Evolutionary conservation across 2,329 filamentous ascomycete species (phyloP).

Genomic region (Aspergillus spinulosporus): DNA sequence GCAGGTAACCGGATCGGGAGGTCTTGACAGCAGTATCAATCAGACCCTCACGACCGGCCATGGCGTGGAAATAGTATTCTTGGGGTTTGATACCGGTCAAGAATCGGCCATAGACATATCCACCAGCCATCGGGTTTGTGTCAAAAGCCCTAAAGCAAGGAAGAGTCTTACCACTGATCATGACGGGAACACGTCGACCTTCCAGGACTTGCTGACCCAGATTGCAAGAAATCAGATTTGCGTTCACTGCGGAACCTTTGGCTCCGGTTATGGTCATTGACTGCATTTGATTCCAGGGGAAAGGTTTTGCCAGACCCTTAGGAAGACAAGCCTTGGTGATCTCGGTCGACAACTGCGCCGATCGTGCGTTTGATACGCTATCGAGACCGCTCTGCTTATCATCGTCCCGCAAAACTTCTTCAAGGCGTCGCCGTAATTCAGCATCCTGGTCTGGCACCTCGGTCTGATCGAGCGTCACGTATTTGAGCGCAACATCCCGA

Average conservation of each 20-base stretch:
- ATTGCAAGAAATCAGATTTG: slow-evolving; percentile 96
- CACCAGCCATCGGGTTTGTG: slow-evolving; percentile 82
- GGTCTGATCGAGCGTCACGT: slow-evolving; percentile 75
- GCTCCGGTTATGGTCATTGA: slow-evolving; percentile 96
- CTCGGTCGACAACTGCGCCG: slow-evolving; percentile 69
- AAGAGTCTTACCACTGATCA: slow-evolving; percentile 96
- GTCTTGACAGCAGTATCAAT: slow-evolving; percentile 99
- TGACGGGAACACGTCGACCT: slow-evolving; percentile 88
- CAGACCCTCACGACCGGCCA: slow-evolving; percentile 96
- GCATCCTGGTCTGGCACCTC: slow-evolving; percentile 64
- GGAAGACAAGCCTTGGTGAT: slow-evolving; percentile 82
- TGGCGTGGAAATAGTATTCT: slow-evolving; percentile 99
- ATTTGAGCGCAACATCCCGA: slow-evolving; percentile 76
- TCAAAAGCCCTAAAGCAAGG: slow-evolving; percentile 94
- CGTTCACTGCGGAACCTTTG: slow-evolving; percentile 90
- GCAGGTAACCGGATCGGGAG: slow-evolving; percentile 91
- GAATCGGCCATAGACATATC: slow-evolving; percentile 94
- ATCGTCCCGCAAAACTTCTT: slow-evolving; percentile 88
- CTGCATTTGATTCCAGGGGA: slow-evolving; percentile 98
- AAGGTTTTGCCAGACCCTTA: slow-evolving; percentile 79
- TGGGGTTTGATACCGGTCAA: slow-evolving; percentile 96
- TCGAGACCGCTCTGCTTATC: slow-evolving; percentile 89
- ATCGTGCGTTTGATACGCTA: slow-evolving; percentile 74
- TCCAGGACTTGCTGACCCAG: slow-evolving; percentile 95
- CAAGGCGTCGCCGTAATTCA: slow-evolving; percentile 74